phyloP scores from a whole-genome alignment of 2,329 filamentous ascomycete genomes.

The Aspergillus piperis region DNA sequence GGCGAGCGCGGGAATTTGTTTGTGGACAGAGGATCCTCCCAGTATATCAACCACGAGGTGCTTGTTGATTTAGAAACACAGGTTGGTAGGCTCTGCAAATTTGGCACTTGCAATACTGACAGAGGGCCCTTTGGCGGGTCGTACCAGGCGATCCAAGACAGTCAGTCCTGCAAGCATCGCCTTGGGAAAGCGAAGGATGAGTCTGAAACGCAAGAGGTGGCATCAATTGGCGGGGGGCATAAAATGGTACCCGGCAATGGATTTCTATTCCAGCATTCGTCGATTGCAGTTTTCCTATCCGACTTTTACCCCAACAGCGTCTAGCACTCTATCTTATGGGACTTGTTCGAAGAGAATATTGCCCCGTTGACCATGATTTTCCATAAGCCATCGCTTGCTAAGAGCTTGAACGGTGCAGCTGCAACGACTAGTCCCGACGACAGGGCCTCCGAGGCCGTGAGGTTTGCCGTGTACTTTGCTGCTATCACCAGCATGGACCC shows the following conservation, averaged over 20 bases:
- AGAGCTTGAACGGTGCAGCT: not conserved
- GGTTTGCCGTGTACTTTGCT: constrained; percentile 23
- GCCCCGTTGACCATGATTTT: constrained; percentile 23
- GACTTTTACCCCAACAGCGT: not conserved
- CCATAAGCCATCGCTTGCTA: constrained; percentile 10
- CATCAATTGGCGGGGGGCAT: no score
- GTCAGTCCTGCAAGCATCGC: no score
- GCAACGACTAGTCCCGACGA: not conserved
- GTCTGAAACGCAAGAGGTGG: no score
- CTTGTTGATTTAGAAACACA: not conserved
- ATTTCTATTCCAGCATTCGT: not conserved
- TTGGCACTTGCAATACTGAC: no score
- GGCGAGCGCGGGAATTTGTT: not conserved
- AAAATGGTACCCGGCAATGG: not conserved
- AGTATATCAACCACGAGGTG: not conserved
- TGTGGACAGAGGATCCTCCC: not conserved
- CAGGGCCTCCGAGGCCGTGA: constrained; percentile 16
- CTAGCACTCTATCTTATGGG: constrained; percentile 15
- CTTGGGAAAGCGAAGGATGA: no score
- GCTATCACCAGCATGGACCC: constrained; percentile 14
- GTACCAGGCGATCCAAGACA: no score
- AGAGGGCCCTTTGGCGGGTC: no score
- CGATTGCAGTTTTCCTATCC: not conserved
- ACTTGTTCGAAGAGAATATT: constrained; percentile 24
- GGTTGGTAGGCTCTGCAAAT: no score